phyloP scores from a whole-genome alignment of 164 flowering plant genomes.

The Tetrastigma voinierianum region DNA sequence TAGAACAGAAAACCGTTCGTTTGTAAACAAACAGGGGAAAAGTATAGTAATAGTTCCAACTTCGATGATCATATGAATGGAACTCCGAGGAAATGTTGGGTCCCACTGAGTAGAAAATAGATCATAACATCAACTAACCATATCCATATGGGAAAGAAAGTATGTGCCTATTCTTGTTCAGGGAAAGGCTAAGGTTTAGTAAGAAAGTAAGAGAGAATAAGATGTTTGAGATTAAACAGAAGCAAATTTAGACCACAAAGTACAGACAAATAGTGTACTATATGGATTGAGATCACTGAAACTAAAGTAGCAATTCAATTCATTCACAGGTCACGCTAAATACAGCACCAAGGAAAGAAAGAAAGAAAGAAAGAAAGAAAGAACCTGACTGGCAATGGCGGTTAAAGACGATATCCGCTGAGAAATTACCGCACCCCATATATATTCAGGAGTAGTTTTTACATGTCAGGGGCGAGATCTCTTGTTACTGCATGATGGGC shows the following conservation, averaged over 20 bases:
- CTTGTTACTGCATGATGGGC: constrained; percentile 71
- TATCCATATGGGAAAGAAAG: not conserved
- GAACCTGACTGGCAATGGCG: constrained; percentile 14
- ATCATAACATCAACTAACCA: not conserved
- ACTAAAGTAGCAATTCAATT: not conserved
- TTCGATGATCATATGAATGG: no score
- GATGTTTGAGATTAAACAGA: not conserved
- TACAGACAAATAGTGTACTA: not conserved
- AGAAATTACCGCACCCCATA: no score
- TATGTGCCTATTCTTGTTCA: not conserved
- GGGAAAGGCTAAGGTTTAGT: not conserved
- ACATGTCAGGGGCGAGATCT: constrained; percentile 42
- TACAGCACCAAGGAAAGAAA: constrained; percentile 1
- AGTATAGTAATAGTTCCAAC: no score
- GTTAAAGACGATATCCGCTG: constrained; percentile 3
- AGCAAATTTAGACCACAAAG: constrained; percentile 4
- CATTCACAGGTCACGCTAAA: constrained; percentile 15
- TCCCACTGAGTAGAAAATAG: no score
- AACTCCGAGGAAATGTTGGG: no score
- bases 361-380: constrained; percentile 9
- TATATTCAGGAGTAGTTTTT: not conserved
- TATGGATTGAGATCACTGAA: not conserved
- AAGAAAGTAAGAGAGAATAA: not conserved
- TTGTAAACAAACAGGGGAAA: no score
- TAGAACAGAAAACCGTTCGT: no score